Base-by-base conservation (phyloP, 495 filamentous ascomycete species). In the Penicillium maclennaniae region DNA sequence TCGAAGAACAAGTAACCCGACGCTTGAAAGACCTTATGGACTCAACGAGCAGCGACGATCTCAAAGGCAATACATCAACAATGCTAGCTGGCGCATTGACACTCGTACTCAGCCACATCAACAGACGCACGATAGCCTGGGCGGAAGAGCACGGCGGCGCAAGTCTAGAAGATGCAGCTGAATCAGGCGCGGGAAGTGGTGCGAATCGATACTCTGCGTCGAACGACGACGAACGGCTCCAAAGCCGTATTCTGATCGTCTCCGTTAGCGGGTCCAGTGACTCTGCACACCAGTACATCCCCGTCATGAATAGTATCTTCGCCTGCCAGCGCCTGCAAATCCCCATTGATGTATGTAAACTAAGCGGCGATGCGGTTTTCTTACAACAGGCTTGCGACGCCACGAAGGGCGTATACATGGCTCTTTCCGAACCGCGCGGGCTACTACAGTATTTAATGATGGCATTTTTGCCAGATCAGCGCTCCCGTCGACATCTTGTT, bases 221-320 rank as follows among this genome's bases (percentile, higher is more conserved):
- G 1, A 60, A 68, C 28, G 61, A 56, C 16, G 53, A 60, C 23
- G 66, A 79, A 49, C 69, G 78, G 41, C 69, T 95, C 9, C 83
- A 88, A 61, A 84, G 87, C n/a, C 87, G 95, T 38, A 95, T 97
- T 61, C 72, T 98, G 53, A 90, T 97, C 58, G 68, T 98, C 47
- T 82, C 90, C 10, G 71, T 95, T 37, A 90, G 86, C 43, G 89
- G 91, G 27, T 90, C 88, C 21, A 87, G 87, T 54, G 87, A 89
- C 70, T 79, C 91, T 5, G 85, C 92, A 0, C 81, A 86, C 27
- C 92, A 97, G 67, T 98, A 98, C 73, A 97, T 97, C 50, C 88
- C 92, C 2, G 87, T 96, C 43, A 98, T 97, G 92, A 98, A 97
- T 74, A 80, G 84, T 57, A 95, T 97, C 38, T 98, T 98, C 70